A percentile compares a stretch with the other conserved stretches of the same genome.
phyloP scores from a whole-genome alignment of 305 asterid species.

The Fraxinus sp. region DNA sequence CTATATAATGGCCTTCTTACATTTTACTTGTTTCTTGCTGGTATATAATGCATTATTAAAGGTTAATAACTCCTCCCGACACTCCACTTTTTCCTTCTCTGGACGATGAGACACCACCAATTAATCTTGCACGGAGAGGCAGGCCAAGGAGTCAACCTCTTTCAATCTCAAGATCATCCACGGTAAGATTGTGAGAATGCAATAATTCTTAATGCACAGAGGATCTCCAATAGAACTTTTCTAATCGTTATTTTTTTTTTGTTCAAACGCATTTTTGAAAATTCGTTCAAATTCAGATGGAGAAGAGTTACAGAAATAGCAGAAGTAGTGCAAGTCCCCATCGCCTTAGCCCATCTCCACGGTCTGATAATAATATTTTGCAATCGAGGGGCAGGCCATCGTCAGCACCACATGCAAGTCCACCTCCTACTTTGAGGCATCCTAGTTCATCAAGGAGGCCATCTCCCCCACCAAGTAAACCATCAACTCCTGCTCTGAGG shows the following conservation, averaged over 20 bases:
- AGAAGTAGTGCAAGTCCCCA: slow-evolving; percentile 94
- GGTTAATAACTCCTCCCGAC: slow-evolving; percentile 98
- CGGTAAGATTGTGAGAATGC: slow-evolving; percentile 45
- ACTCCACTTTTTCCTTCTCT: slow-evolving; percentile 90
- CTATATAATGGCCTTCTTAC: slow-evolving; percentile 18
- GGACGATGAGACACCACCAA: slow-evolving; percentile 72
- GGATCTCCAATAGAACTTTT: neutral
- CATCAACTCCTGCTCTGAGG: slow-evolving; percentile 57
- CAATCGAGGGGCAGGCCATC: slow-evolving; percentile 75
- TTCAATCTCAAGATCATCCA: slow-evolving; percentile 78
- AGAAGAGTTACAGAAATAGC: slow-evolving; percentile 63
- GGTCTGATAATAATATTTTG: slow-evolving; percentile 46
- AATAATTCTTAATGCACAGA: neutral
- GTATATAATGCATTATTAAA: slow-evolving; percentile 35
- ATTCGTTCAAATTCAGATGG: slow-evolving; percentile 58
- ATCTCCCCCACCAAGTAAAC: slow-evolving; percentile 76
- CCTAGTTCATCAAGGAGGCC: slow-evolving; percentile 63
- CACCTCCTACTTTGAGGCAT: slow-evolving; percentile 58
- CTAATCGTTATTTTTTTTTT: slow-evolving; percentile 8
- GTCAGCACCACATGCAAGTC: slow-evolving; percentile 67
- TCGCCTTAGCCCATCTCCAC: slow-evolving; percentile 84
- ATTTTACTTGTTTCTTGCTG: slow-evolving; percentile 28
- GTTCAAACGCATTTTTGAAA: slow-evolving; percentile 13
- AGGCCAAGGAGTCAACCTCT: slow-evolving; percentile 90
- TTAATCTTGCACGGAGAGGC: slow-evolving; percentile 65